Conservation (phyloP, 345 rosid species). For the Bruguiera parviflora region DNA sequence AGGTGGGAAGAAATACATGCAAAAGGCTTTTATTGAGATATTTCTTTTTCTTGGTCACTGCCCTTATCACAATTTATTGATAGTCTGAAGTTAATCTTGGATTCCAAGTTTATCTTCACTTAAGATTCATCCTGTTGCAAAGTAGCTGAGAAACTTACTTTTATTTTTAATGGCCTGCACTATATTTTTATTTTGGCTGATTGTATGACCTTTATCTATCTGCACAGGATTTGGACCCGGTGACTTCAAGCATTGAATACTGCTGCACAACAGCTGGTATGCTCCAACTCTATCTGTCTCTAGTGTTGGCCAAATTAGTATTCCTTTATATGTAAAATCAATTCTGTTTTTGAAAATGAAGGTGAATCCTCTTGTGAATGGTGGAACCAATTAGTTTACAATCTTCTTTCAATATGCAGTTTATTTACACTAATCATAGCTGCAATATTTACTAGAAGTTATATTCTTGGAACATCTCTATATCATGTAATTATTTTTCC, state of each 20-base stretch:
- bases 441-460: background rate
- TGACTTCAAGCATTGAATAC: constrained; percentile 73
- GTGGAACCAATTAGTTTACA: background rate
- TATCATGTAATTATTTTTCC: background rate
- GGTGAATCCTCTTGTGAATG: background rate
- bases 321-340: background rate
- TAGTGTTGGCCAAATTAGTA: background rate
- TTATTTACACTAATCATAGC: background rate
- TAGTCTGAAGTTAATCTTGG: background rate
- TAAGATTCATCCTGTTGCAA: no score
- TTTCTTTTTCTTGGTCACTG: background rate
- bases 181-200: constrained; percentile 8
- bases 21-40: no score
- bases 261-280: constrained; percentile 87
- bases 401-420: background rate
- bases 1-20: no score
- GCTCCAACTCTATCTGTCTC: constrained; percentile 10
- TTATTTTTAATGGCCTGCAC: no score
- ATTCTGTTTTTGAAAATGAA: background rate
- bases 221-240: constrained; percentile 67
- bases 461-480: background rate
- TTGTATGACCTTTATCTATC: constrained; percentile 11
- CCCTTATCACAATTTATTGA: background rate
- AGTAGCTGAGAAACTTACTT: no score
- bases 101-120: background rate